phyloP scores from a whole-genome alignment of 305 asterid genomes.

The Coffea humblotiana region DNA sequence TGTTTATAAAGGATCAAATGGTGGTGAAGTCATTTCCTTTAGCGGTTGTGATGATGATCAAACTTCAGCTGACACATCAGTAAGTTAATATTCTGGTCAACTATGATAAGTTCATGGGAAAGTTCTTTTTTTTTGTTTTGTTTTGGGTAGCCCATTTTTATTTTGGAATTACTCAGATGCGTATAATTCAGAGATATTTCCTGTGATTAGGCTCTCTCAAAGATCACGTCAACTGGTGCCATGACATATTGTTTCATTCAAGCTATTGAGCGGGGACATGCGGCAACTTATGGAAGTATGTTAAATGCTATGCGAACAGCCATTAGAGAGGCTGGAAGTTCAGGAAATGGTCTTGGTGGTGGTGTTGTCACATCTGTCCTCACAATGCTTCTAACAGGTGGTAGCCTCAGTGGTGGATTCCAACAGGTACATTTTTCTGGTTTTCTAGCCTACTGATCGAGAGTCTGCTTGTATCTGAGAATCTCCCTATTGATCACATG shows the following conservation, averaged over 20 bases:
- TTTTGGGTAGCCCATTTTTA: neutral
- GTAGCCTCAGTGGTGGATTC: constrained; percentile 63
- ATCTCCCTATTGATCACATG: neutral
- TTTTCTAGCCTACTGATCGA: neutral
- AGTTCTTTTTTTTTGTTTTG: neutral
- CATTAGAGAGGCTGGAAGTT: constrained; percentile 59
- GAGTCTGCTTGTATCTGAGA: neutral
- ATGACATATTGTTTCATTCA: constrained; percentile 94
- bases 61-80: constrained; percentile 95
- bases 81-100: constrained; percentile 32
- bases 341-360: constrained; percentile 62
- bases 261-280: constrained; percentile 89
- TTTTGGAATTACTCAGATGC: neutral
- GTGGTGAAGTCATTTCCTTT: constrained; percentile 89
- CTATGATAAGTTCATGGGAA: neutral
- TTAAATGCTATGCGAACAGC: constrained; percentile 75
- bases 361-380: constrained; percentile 67
- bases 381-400: constrained; percentile 76
- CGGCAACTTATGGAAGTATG: constrained; percentile 69
- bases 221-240: constrained; percentile 91
- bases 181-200: constrained; percentile 3
- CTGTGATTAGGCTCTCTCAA: constrained; percentile 68
- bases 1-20: constrained; percentile 82
- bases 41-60: constrained; percentile 97
- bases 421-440: constrained; percentile 49